A percentile compares a stretch with the other conserved stretches of the same genome.
Conservation (phyloP, 257 asterid genomes). For the Solanum bukasovii region DNA sequence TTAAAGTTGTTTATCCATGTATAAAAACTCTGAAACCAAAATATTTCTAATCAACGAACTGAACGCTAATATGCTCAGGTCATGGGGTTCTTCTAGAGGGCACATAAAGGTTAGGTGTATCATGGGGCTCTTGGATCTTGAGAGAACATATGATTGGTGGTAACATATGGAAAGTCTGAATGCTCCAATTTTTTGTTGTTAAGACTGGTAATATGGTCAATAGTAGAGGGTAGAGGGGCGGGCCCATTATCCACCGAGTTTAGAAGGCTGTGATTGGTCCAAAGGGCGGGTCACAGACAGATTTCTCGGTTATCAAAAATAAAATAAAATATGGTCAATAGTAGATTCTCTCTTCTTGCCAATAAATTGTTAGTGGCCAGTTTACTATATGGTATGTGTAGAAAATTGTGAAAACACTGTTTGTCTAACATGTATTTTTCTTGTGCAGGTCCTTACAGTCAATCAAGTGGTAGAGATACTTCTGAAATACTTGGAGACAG, state of each 20-base stretch:
- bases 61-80: neutral
- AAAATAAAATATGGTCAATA: neutral
- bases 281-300: no score
- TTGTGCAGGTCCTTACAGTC: constrained; percentile 77
- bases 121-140: neutral
- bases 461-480: constrained; percentile 90
- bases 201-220: neutral
- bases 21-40: neutral
- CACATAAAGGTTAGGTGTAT: neutral
- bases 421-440: neutral
- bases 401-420: neutral
- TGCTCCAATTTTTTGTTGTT: neutral
- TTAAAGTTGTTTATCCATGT: neutral
- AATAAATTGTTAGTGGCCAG: neutral
- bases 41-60: neutral
- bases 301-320: no score
- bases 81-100: neutral
- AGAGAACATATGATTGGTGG: neutral
- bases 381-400: neutral
- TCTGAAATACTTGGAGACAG: constrained; percentile 65
- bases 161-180: neutral
- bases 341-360: neutral
- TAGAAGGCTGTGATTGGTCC: no score
- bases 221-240: no score
- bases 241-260: no score